Percentiles rank a stretch among this genome's conserved stretches.
Evolutionary conservation across 192 early-diverging fungal species (phyloP).

Genomic region (Coemansia sp.): DNA sequence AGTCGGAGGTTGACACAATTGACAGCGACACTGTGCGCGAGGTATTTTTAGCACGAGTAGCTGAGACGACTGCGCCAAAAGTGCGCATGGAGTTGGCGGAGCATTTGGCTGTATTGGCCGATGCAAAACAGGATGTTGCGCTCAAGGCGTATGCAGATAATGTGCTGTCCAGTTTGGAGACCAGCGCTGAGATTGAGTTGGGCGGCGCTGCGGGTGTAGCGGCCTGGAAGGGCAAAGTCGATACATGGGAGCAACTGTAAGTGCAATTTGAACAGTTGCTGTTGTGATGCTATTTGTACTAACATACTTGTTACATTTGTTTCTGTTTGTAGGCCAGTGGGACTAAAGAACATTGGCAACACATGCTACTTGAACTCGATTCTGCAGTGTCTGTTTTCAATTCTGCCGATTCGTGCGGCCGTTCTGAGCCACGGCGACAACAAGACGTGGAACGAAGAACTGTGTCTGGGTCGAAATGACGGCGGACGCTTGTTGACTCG

Average conservation of each 20-base stretch:
- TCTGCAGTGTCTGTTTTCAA: slow-evolving; percentile 72
- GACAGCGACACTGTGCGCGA: slow-evolving; percentile 37
- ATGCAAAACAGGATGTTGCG: slow-evolving; percentile 21
- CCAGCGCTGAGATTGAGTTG: slow-evolving; percentile 10
- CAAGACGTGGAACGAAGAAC: slow-evolving; percentile 47
- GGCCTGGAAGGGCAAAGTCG: slow-evolving; percentile 18
- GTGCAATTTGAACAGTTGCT: neutral
- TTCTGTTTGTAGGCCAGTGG: slow-evolving; percentile 55
- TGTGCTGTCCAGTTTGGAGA: slow-evolving; percentile 13
- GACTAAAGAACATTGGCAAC: slow-evolving; percentile 79
- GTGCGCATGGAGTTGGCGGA: slow-evolving; percentile 33
- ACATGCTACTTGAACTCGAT: slow-evolving; percentile 90
- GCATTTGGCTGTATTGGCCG: slow-evolving; percentile 24
- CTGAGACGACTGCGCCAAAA: slow-evolving; percentile 23
- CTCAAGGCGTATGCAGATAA: slow-evolving; percentile 33
- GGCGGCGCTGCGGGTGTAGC: slow-evolving; percentile 15
- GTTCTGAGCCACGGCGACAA: slow-evolving; percentile 55
- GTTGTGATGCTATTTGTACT: neutral
- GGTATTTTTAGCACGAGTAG: slow-evolving; percentile 30
- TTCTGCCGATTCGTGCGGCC: slow-evolving; percentile 61
- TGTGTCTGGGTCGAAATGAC: slow-evolving; percentile 35
- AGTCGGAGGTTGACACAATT: slow-evolving; percentile 42
- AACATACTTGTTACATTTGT: neutral
- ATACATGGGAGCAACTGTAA: slow-evolving; percentile 39
- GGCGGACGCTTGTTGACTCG: slow-evolving; percentile 18